These are phyloP conservation scores for Zygoascus bituminiphila DNA, from an alignment of 805 yeast species.

Conservation along the genomic window DNA sequence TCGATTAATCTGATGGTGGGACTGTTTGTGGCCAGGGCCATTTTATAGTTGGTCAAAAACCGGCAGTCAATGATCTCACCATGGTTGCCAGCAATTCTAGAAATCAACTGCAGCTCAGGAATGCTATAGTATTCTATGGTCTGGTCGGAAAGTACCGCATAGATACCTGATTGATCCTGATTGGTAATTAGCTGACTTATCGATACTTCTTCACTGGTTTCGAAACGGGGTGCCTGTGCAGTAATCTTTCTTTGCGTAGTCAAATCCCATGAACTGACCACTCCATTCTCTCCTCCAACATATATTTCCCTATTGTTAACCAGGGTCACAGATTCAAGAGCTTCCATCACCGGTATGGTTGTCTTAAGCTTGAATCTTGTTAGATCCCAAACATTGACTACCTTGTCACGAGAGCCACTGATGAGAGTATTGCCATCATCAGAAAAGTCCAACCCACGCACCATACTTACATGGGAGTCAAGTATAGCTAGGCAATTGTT, in stretches of 20 bases:
- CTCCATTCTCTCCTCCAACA: slow-evolving; percentile 8
- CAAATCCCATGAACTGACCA: slow-evolving; percentile 54
- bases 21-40: slow-evolving; percentile 91
- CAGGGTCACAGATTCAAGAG: slow-evolving; percentile 32
- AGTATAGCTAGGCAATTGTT: slow-evolving; percentile 57
- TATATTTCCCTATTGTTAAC: slow-evolving; percentile 17
- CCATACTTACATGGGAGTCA: slow-evolving; percentile 75
- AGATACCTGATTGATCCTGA: slow-evolving; percentile 26
- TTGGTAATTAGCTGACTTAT: slow-evolving; percentile 45
- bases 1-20: slow-evolving; percentile 69
- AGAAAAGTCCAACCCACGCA: slow-evolving; percentile 70
- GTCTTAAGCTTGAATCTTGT: slow-evolving; percentile 47
- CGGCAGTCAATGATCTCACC: slow-evolving; percentile 86
- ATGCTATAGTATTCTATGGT: slow-evolving; percentile 50
- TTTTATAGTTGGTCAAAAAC: slow-evolving; percentile 55
- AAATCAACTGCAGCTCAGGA: slow-evolving; percentile 33
- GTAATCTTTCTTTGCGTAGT: slow-evolving; percentile 40
- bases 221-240: slow-evolving; percentile 22
- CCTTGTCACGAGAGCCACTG: slow-evolving; percentile 85
- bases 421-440: slow-evolving; percentile 47
- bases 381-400: slow-evolving; percentile 50
- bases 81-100: slow-evolving; percentile 82
- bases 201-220: slow-evolving; percentile 56
- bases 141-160: slow-evolving; percentile 74
- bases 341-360: slow-evolving; percentile 63